Conservation (phyloP, 805 yeast species). For the Candida sakaeoensis region DNA sequence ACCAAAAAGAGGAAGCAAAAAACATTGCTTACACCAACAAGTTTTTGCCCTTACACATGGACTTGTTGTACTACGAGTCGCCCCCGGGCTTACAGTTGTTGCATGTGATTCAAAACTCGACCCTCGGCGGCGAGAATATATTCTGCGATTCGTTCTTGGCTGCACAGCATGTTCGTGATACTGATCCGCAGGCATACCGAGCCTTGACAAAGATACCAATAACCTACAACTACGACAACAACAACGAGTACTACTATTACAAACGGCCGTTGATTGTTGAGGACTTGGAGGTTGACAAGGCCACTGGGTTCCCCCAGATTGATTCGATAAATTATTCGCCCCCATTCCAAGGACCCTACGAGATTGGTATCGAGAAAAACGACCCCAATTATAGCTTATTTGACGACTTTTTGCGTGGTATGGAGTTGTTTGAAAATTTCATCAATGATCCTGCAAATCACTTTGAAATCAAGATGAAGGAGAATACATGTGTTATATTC, state of each 20-base stretch:
- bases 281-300: slow-evolving; percentile 23
- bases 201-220: slow-evolving; percentile 63
- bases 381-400: slow-evolving; percentile 31
- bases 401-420: slow-evolving; percentile 56
- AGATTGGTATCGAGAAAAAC: slow-evolving; percentile 46
- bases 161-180: slow-evolving; percentile 49
- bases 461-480: slow-evolving; percentile 49
- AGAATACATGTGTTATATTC: slow-evolving; percentile 62
- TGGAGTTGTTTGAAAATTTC: slow-evolving; percentile 55
- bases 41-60: slow-evolving; percentile 73
- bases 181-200: slow-evolving; percentile 59
- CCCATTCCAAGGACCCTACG: slow-evolving; percentile 79
- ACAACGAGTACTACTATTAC: slow-evolving; percentile 57
- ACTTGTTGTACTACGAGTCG: slow-evolving; percentile 69
- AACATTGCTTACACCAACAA: slow-evolving; percentile 68
- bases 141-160: slow-evolving; percentile 72
- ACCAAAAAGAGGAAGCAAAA: slow-evolving; percentile 43
- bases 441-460: slow-evolving; percentile 53
- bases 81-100: slow-evolving; percentile 77
- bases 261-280: slow-evolving; percentile 63
- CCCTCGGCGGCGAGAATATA: slow-evolving; percentile 63
- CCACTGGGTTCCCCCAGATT: slow-evolving; percentile 27
- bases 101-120: slow-evolving; percentile 54
- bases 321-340: slow-evolving; percentile 72
- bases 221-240: slow-evolving; percentile 64